Base-by-base conservation (phyloP, 1,284 basidiomycete genomes). In the Sporisorium scitamineum region DNA sequence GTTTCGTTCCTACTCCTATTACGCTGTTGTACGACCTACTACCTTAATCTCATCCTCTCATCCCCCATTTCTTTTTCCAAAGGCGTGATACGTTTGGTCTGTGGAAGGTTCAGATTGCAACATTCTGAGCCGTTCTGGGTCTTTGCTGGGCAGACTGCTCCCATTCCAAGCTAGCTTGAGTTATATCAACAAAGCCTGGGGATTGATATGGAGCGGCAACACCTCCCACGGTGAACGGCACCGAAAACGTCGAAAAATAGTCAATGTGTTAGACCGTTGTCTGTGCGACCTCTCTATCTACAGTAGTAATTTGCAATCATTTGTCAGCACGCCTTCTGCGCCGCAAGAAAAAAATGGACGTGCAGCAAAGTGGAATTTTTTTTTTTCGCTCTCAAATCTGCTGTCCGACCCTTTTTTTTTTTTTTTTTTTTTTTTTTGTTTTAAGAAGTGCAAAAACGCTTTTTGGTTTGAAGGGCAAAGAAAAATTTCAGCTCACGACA, bases 401-500 rank as follows among this genome's bases (percentile, higher is more conserved):
- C 37, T n/a, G 37, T 18, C 4, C n/a, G n/a, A 9, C 8, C 34
- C 16, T 9, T 5, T 9, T 5, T 18, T 39, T 39, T 41, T 29
- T 18, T 16, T 34, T 24, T 24, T 22, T 44, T 50, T 55, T 44
- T 14, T 14, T 7, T n/a, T 29, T 34, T 45, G 42, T 56, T 39
- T 56, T 51, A 69, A 63, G 60, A 68, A 68, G 8, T 58, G 51
- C 48, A 14, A 47, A n/a, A 48, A 59, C 11, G 24, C 24, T 11
- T 20, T 51, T 41, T 24, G 56, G 34, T 57, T 31, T 34, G 34
- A 39, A 45, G 18, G 4, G 39, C 31, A 11, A 34, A 50, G 61
- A 63, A 70, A 70, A 70, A 64, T 60, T 70, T 70, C 53, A 54
- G 47, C 47, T 52, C 37, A 54, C 51, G 56, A 62, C 44, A 62